Evolutionary conservation across 164 flowering plant species (phyloP), one percentile per base, ranked within the genome.

Genomic region (Santalum album): DNA sequence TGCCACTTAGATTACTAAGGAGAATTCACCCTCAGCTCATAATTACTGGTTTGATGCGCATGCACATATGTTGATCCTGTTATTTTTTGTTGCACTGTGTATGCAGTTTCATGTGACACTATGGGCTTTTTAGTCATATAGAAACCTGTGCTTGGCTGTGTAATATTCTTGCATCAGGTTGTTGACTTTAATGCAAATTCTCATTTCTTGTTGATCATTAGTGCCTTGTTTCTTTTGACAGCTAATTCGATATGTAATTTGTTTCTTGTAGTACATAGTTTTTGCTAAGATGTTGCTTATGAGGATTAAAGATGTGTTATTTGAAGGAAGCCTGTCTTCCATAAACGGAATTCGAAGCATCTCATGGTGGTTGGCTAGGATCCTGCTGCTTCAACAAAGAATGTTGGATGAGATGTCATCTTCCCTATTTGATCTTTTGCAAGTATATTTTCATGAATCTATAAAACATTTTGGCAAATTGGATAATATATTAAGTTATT

Each of bases 271-370:
- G 97, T 85, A 85, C 59, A 51, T 94, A 52, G 84, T 90, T 62
- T 83, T 72, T 78, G 88, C 95, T 7, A 90, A 85, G 74, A 67
- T 78, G 72, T 63, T 94, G 77, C 75, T 90, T 20, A 55, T 69
- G 71, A 79, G 55, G 78, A 63, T 57, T 3, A 90, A 73, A 65
- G 96, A 90, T 67, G 26, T 76, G 53, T 70, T 72, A 17, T 56
- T 61, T 39, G 73, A 68, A 51, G 72, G 63, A 61, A 72, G 46
- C 23, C 15, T 52, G 21, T 27, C 64, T 24, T 57, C 66, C 0
- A 35, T 44, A 15, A 58, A 53, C 46, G 80, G 75, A 40, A 54
- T 70, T 11, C 71, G 69, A 60, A 92, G 77, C 74, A 68, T 79
- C 42, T 69, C 87, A 18, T 92, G 86, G 96, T 81, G 86, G 86